A percentile compares a stretch with the other conserved stretches of the same genome.
These are phyloP conservation scores for Mycena crocata DNA, from an alignment of 768 basidiomycete species.

Conservation along the genomic window DNA sequence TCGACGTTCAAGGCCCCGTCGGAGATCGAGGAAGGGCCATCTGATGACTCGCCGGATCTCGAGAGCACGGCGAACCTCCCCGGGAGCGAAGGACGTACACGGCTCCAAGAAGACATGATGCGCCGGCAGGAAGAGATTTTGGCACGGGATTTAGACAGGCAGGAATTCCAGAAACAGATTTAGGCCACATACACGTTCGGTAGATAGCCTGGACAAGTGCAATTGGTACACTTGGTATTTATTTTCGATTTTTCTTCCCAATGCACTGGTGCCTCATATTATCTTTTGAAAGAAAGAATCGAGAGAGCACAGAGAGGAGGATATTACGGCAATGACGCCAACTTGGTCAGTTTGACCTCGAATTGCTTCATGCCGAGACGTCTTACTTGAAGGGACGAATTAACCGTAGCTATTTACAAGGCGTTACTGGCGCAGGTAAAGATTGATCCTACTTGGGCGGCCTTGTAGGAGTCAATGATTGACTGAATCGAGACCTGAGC, in stretches of 20 bases:
- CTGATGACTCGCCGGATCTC: not conserved
- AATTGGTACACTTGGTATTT: too few species aligned
- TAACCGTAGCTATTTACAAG: not conserved
- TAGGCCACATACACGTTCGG: too few species aligned
- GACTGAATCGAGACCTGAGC: constrained; percentile 19
- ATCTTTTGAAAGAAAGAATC: too few species aligned
- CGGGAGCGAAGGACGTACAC: not conserved
- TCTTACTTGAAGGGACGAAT: not conserved
- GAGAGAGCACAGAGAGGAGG: too few species aligned
- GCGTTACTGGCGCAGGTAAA: constrained; percentile 26
- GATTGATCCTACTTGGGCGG: constrained; percentile 2
- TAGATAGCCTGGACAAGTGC: too few species aligned
- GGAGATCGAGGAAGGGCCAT: constrained; percentile 1
- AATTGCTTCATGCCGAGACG: too few species aligned
- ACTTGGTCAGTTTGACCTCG: too few species aligned
- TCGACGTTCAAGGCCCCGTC: not conserved
- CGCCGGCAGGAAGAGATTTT: constrained; percentile 4
- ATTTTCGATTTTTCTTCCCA: not conserved
- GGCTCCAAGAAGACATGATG: constrained; percentile 7
- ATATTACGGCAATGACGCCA: too few species aligned
- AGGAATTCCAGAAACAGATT: constrained; percentile 16
- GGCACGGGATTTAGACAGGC: constrained; percentile 11
- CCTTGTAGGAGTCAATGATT: constrained; percentile 21
- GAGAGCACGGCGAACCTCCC: not conserved
- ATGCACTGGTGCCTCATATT: too few species aligned